Conservation (phyloP, 176 grass and related monocot genomes). For the Ensete glaucum region DNA sequence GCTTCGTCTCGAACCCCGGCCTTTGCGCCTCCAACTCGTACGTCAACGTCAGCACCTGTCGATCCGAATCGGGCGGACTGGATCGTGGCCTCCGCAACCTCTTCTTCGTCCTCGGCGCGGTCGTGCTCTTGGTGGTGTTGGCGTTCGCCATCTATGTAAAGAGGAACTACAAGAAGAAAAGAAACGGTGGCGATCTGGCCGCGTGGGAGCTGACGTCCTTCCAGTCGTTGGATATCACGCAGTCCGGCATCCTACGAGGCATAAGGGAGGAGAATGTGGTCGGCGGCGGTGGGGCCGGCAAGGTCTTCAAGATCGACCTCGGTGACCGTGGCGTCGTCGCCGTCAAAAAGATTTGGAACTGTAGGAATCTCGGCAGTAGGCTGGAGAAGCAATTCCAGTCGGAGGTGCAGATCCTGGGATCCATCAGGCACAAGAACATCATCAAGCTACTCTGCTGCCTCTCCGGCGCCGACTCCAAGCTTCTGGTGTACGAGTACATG, state of each 20-base stretch:
- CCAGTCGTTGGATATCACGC: slow-evolving; percentile 27
- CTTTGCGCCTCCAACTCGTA: slow-evolving; percentile 22
- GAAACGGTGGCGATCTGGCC: neutral
- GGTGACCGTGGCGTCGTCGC: slow-evolving; percentile 22
- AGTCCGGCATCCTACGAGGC: slow-evolving; percentile 13
- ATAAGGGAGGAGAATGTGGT: slow-evolving; percentile 44
- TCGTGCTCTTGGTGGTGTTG: slow-evolving; percentile 9
- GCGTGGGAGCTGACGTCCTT: slow-evolving; percentile 43
- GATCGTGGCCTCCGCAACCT: slow-evolving; percentile 12
- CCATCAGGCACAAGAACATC: slow-evolving; percentile 69
- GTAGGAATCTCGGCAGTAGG: slow-evolving; percentile 19
- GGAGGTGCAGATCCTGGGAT: slow-evolving; percentile 69
- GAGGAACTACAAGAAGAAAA: neutral
- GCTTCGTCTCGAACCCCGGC: slow-evolving; percentile 34
- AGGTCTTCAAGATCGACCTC: slow-evolving; percentile 15
- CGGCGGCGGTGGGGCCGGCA: slow-evolving; percentile 53
- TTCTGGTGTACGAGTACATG: slow-evolving; percentile 83
- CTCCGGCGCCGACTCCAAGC: slow-evolving; percentile 44
- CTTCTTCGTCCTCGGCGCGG: slow-evolving; percentile 23
- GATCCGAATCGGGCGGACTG: neutral
- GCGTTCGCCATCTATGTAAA: neutral
- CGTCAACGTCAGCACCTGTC: slow-evolving; percentile 17
- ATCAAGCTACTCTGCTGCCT: slow-evolving; percentile 77
- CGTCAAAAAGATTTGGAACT: slow-evolving; percentile 57
- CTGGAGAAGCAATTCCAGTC: slow-evolving; percentile 49